A percentile compares a stretch with the other conserved stretches of the same genome.
These are phyloP conservation scores for Trametes maxima DNA, from an alignment of 768 basidiomycete genomes.

Conservation along the genomic window DNA sequence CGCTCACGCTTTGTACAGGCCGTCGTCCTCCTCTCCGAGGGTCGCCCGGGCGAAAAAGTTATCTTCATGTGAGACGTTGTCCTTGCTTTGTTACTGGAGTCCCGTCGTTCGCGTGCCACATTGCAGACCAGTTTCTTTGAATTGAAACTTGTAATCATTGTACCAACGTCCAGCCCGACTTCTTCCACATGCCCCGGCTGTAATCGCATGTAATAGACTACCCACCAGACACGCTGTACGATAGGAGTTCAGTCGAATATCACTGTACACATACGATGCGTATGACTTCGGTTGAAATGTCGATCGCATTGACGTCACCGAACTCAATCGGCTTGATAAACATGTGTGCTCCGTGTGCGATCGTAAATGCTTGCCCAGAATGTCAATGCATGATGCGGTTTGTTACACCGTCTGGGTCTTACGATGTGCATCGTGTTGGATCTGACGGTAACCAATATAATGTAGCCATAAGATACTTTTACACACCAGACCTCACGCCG, in stretches of 20 bases:
- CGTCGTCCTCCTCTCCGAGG: slow-evolving; percentile 84
- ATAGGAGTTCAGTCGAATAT: neutral
- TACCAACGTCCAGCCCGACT: too few relatives aligned
- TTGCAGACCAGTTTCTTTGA: neutral
- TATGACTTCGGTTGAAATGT: too few relatives aligned
- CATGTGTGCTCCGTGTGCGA: too few relatives aligned
- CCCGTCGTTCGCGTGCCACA: neutral
- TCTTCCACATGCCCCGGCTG: too few relatives aligned
- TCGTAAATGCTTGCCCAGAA: too few relatives aligned
- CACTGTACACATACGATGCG: too few relatives aligned
- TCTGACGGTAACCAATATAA: neutral
- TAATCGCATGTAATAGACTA: neutral
- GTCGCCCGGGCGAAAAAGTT: slow-evolving; percentile 87
- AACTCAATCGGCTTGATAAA: too few relatives aligned
- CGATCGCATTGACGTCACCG: too few relatives aligned
- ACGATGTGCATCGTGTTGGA: too few relatives aligned
- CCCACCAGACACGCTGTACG: neutral
- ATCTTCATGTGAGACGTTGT: slow-evolving; percentile 23
- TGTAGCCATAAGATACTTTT: slow-evolving; percentile 12
- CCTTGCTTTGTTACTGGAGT: neutral
- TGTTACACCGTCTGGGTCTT: too few relatives aligned
- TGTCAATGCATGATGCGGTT: too few relatives aligned
- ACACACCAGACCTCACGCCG: slow-evolving; percentile 9
- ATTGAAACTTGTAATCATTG: too few relatives aligned
- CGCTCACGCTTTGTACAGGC: slow-evolving; percentile 52